phyloP scores from a whole-genome alignment of 1,139 yeast species.

The Saccharomyces pastorianus region DNA sequence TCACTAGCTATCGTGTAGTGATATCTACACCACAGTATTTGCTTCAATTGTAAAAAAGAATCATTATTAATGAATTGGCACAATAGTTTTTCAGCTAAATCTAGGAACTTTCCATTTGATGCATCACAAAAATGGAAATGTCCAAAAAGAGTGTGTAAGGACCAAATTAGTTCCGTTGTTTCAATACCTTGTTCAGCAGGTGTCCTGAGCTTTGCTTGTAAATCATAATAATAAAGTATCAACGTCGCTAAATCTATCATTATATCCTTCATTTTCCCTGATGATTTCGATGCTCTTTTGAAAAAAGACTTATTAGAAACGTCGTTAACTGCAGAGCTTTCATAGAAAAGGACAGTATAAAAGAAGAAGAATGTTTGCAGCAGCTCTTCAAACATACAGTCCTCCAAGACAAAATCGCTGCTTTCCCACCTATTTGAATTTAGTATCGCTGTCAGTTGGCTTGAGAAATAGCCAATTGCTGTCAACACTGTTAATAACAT shows the following conservation, averaged over 20 bases:
- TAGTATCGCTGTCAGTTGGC: constrained; percentile 12
- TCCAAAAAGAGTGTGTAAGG: constrained; percentile 71
- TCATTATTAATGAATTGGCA: constrained; percentile 38
- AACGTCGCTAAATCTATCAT: constrained; percentile 40
- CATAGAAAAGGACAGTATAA: constrained; percentile 37
- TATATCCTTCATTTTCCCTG: constrained; percentile 45
- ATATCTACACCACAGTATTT: constrained; percentile 69
- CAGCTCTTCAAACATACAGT: constrained; percentile 28
- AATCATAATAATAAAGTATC: constrained; percentile 33
- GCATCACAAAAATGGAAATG: constrained; percentile 59
- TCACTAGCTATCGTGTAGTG: constrained; percentile 58
- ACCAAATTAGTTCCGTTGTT: constrained; percentile 36
- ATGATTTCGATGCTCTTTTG: constrained; percentile 28
- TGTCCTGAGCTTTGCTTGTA: constrained; percentile 11
- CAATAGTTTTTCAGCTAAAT: constrained; percentile 49
- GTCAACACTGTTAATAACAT: constrained; percentile 38
- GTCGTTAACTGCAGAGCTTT: constrained; percentile 29
- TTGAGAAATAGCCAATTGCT: constrained; percentile 35
- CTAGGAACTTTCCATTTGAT: constrained; percentile 54
- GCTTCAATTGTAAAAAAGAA: constrained; percentile 54
- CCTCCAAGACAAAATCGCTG: constrained; percentile 2
- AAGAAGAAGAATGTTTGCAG: constrained; percentile 34
- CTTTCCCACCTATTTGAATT: constrained; percentile 9
- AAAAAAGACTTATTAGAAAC: constrained; percentile 24
- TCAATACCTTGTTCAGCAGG: constrained; percentile 18